Conservation (phyloP, 305 asterid species). For the Ajuga reptans region DNA sequence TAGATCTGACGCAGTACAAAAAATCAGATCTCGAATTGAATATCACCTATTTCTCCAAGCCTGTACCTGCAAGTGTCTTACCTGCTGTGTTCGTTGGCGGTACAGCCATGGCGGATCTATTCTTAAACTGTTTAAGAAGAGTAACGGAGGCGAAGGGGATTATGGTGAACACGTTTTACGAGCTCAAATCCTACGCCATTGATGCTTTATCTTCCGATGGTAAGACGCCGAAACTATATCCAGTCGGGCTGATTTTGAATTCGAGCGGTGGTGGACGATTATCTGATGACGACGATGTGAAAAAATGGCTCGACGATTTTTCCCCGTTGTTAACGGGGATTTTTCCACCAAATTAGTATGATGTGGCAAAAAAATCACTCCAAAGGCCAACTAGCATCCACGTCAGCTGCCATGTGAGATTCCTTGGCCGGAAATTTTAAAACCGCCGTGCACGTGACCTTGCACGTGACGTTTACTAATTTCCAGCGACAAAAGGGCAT, state of each 20-base stretch:
- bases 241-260: slow-evolving; percentile 40
- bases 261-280: background rate
- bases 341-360: too few species aligned
- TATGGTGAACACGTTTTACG: slow-evolving; percentile 47
- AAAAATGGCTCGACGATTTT: slow-evolving; percentile 52
- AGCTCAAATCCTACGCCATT: slow-evolving; percentile 40
- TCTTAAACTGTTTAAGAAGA: slow-evolving; percentile 13
- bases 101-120: background rate
- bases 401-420: too few species aligned
- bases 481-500: too few species aligned
- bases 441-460: too few species aligned
- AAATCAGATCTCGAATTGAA: slow-evolving; percentile 22
- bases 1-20: slow-evolving; percentile 16
- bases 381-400: too few species aligned
- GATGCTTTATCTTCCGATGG: slow-evolving; percentile 11
- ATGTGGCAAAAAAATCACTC: too few species aligned
- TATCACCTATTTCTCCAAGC: slow-evolving; percentile 5
- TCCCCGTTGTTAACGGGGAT: too few species aligned
- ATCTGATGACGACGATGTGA: slow-evolving; percentile 12
- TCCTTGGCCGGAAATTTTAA: too few species aligned
- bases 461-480: too few species aligned
- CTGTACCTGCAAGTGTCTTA: slow-evolving; percentile 31
- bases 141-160: slow-evolving; percentile 38
- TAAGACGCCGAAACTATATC: slow-evolving; percentile 33
- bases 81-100: slow-evolving; percentile 22